Percentiles rank a stretch among this genome's conserved stretches.
These are phyloP conservation scores for Cytospora piceae DNA, from an alignment of 2,329 filamentous ascomycete genomes.

Conservation along the genomic window DNA sequence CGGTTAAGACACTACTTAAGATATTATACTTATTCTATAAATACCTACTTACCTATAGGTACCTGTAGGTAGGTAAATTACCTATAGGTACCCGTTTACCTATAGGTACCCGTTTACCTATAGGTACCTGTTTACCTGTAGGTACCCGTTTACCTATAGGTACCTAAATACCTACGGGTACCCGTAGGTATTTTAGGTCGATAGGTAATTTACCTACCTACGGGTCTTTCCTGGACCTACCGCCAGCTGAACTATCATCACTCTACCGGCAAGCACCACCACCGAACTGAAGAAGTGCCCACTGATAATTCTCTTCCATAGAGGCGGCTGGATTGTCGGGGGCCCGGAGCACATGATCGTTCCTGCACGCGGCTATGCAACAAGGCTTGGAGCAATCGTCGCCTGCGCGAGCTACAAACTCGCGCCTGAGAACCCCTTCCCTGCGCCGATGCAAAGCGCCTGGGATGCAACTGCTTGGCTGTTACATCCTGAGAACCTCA, in stretches of 20 bases:
- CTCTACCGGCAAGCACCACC: background rate
- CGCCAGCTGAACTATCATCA: constrained; percentile 12
- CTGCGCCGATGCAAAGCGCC: constrained; percentile 24
- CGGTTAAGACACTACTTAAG: too few species aligned
- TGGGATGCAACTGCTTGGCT: constrained; percentile 24
- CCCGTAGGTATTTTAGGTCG: too few species aligned
- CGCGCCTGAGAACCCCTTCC: constrained; percentile 26
- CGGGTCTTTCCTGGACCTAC: too few species aligned
- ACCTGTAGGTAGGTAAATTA: too few species aligned
- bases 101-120: too few species aligned
- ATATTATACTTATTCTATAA: too few species aligned
- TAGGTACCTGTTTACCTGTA: too few species aligned
- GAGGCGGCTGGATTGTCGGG: constrained; percentile 16
- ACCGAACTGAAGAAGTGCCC: background rate
- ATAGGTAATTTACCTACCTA: too few species aligned
- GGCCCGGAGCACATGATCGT: constrained; percentile 14
- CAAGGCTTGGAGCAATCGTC: constrained; percentile 23
- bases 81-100: too few species aligned
- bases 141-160: too few species aligned
- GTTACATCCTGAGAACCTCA: constrained; percentile 13
- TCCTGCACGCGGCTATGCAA: constrained; percentile 20
- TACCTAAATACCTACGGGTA: too few species aligned
- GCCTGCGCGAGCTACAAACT: constrained; percentile 25
- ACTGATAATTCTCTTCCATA: constrained; percentile 16
- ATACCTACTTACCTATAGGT: too few species aligned